A percentile compares a stretch with the other conserved stretches of the same genome.
These are phyloP conservation scores for Saccharata proteae DNA, from an alignment of 2,329 filamentous ascomycete genomes.

Conservation along the genomic window DNA sequence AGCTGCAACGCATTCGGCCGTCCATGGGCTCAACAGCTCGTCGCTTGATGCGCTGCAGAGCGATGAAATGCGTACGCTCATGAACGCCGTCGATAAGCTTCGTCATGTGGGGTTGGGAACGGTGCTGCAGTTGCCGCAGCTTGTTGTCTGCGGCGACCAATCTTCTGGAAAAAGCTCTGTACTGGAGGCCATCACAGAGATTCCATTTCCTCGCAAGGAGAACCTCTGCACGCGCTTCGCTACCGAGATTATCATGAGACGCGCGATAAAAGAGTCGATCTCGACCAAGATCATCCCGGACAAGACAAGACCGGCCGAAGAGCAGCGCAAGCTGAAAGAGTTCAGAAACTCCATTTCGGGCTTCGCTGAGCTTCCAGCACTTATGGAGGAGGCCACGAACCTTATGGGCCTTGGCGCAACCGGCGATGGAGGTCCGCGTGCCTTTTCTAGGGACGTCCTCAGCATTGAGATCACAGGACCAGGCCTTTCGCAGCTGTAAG, in stretches of 20 bases:
- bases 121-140: conserved; percentile 40
- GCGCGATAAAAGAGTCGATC: conserved; percentile 23
- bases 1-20: too few relatives aligned
- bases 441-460: conserved; percentile 16
- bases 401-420: conserved; percentile 31
- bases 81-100: conserved; percentile 43
- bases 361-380: conserved; percentile 27
- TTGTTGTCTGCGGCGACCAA: conserved; percentile 49
- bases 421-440: conserved; percentile 7
- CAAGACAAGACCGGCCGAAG: conserved; percentile 12
- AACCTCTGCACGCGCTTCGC: conserved; percentile 49
- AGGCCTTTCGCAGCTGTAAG: conserved; percentile 16
- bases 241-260: conserved; percentile 45
- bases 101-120: conserved; percentile 31
- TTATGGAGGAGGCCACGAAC: conserved; percentile 40
- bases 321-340: conserved; percentile 18
- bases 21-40: conserved; percentile 19
- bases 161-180: conserved; percentile 54
- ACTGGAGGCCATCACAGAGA: conserved; percentile 49
- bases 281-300: conserved; percentile 29
- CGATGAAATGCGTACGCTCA: conserved; percentile 33
- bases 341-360: conserved; percentile 21
- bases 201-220: conserved; percentile 46
- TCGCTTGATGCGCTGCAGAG: conserved; percentile 33
- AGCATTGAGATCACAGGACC: conserved; percentile 16